phyloP scores from a whole-genome alignment of 2,329 filamentous ascomycete genomes.

The Diaporthe nobilis region DNA sequence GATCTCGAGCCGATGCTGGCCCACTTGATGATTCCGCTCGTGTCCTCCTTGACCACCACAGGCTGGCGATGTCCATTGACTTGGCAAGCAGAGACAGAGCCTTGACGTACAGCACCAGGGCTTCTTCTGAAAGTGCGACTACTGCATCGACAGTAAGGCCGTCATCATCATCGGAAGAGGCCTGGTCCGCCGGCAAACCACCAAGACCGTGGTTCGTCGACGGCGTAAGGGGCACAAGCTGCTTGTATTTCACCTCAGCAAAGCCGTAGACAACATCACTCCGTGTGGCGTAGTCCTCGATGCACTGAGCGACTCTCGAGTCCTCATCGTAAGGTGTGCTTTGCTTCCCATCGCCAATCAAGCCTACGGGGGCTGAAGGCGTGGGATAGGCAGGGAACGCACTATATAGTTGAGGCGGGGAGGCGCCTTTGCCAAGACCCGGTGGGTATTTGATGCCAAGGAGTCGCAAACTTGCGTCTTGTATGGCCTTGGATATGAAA shows the following conservation, averaged over 20 bases:
- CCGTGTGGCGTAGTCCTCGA: conserved; percentile 92
- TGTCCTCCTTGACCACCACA: conserved; percentile 89
- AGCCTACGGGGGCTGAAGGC: conserved; percentile 70
- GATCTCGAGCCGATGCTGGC: conserved; percentile 56
- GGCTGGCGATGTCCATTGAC: conserved; percentile 93
- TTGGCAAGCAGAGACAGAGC: conserved; percentile 90
- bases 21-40: conserved; percentile 64
- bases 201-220: conserved; percentile 81
- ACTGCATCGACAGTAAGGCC: conserved; percentile 89
- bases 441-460: conserved; percentile 80
- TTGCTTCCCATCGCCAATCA: conserved; percentile 77
- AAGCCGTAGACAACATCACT: conserved; percentile 98
- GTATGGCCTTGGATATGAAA: conserved; percentile 93
- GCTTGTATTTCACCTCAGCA: conserved; percentile 98
- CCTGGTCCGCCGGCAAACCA: conserved; percentile 69
- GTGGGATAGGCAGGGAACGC: conserved; percentile 89
- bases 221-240: conserved; percentile 90
- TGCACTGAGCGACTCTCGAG: conserved; percentile 79
- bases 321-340: conserved; percentile 82
- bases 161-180: conserved; percentile 77
- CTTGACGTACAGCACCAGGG: conserved; percentile 96
- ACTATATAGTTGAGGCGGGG: conserved; percentile 82
- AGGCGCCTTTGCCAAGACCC: conserved; percentile 74
- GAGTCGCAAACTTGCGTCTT: conserved; percentile 85
- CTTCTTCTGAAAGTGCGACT: conserved; percentile 91